Percentiles rank a stretch among this genome's conserved stretches.
phyloP scores from a whole-genome alignment of 179 eudicot species.

The Corrigiola litoralis region DNA sequence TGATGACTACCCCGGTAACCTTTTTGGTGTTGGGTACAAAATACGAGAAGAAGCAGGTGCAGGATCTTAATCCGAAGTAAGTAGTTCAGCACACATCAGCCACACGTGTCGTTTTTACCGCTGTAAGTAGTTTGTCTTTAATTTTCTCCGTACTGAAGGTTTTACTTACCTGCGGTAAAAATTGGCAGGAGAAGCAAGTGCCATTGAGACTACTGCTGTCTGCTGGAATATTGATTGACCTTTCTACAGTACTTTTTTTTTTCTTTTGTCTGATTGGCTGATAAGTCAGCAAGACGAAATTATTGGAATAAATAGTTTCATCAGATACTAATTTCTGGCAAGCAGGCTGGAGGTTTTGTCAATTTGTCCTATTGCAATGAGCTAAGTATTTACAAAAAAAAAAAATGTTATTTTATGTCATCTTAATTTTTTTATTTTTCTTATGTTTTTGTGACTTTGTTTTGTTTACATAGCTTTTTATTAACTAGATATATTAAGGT shows the following conservation, averaged over 20 bases:
- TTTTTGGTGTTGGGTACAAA: background rate
- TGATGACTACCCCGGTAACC: constrained; percentile 3
- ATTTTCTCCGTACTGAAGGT: background rate
- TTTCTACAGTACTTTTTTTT: background rate
- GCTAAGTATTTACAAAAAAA: no score
- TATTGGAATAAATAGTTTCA: no score
- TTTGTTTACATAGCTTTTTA: no score
- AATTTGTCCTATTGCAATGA: no score
- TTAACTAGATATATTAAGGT: no score
- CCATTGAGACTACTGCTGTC: background rate
- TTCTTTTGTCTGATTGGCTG: background rate
- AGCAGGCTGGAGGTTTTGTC: no score
- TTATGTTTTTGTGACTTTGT: no score
- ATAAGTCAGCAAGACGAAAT: no score
- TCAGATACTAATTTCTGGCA: no score
- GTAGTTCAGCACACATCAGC: background rate
- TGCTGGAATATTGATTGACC: constrained; percentile 10
- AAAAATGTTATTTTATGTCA: no score
- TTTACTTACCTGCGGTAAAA: constrained; percentile 1
- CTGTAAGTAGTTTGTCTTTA: background rate
- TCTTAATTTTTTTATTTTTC: no score
- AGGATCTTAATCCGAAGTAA: background rate
- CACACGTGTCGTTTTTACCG: constrained; percentile 10
- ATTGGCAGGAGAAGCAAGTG: background rate
- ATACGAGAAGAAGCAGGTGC: constrained; percentile 3